These are phyloP conservation scores for Fusarium torulosum DNA, from an alignment of 2,329 filamentous ascomycete genomes.

Conservation along the genomic window DNA sequence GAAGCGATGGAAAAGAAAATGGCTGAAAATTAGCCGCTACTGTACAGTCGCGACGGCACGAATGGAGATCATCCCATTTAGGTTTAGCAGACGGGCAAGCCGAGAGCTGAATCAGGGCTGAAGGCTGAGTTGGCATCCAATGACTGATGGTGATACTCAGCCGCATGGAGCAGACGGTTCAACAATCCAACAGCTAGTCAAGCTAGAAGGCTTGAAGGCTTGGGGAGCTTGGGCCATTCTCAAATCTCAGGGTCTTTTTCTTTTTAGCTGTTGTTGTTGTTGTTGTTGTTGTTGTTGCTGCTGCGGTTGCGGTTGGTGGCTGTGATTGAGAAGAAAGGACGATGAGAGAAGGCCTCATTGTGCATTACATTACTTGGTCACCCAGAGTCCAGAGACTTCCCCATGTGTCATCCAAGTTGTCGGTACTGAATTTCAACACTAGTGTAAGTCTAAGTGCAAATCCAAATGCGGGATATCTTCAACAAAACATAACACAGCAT, in stretches of 20 bases:
- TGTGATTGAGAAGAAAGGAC: conserved; percentile 3
- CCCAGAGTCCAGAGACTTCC: no score
- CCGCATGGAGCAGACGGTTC: conserved; percentile 9
- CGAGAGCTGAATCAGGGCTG: conserved; percentile 46
- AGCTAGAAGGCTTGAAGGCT: conserved; percentile 1
- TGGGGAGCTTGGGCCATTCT: conserved; percentile 41
- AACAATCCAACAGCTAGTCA: no score
- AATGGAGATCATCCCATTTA: conserved; percentile 33
- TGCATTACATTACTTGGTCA: neutral
- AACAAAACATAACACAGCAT: neutral
- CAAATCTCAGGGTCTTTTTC: conserved; percentile 18
- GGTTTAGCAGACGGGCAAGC: conserved; percentile 47
- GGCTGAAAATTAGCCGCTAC: conserved; percentile 40
- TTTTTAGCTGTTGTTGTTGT: neutral
- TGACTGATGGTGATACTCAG: conserved; percentile 18
- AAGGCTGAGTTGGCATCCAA: conserved; percentile 24
- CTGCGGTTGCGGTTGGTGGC: conserved; percentile 14
- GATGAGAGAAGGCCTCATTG: neutral
- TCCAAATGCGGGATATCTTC: neutral
- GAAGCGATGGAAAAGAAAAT: neutral
- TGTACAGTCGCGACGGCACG: conserved; percentile 35
- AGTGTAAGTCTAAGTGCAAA: neutral
- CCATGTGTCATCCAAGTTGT: conserved; percentile 5
- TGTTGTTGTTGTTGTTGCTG: neutral
- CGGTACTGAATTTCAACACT: conserved; percentile 6